These are phyloP conservation scores for Spencermartinsiella ligniputridi DNA, from an alignment of 1,139 yeast species.

Conservation along the genomic window DNA sequence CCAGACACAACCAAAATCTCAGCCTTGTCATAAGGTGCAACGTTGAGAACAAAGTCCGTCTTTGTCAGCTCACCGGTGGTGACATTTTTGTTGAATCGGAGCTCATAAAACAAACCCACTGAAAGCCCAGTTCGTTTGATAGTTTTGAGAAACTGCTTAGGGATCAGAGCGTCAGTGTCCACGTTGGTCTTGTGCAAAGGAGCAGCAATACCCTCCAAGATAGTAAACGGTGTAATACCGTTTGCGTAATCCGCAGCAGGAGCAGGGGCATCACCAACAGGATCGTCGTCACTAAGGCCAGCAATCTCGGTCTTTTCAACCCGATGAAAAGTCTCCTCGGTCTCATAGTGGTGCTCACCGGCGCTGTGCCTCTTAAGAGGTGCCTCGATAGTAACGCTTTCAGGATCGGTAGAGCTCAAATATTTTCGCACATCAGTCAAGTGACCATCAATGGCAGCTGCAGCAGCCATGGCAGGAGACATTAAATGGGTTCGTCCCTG, in stretches of 20 bases:
- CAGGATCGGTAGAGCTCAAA: slow-evolving; percentile 58
- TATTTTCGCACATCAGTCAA: slow-evolving; percentile 86
- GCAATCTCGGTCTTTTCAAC: slow-evolving; percentile 27
- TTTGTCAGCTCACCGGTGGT: slow-evolving; percentile 66
- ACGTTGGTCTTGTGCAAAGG: slow-evolving; percentile 92
- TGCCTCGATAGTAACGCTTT: slow-evolving; percentile 35
- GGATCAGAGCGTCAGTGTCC: slow-evolving; percentile 97
- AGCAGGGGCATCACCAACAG: slow-evolving; percentile 34
- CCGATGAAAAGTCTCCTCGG: slow-evolving; percentile 22
- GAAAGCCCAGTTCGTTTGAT: slow-evolving; percentile 94
- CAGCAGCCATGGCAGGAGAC: slow-evolving; percentile 99
- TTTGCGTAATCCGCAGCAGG: slow-evolving; percentile 36
- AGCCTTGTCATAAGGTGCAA: slow-evolving; percentile 73
- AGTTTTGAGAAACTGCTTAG: slow-evolving; percentile 95
- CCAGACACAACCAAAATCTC: slow-evolving; percentile 88
- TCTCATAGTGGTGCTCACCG: slow-evolving; percentile 16
- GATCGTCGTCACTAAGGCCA: slow-evolving; percentile 18
- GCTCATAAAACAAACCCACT: slow-evolving; percentile 84
- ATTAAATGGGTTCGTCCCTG: slow-evolving; percentile 92
- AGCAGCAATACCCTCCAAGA: slow-evolving; percentile 82
- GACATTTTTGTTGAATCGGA: slow-evolving; percentile 66
- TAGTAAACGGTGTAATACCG: slow-evolving; percentile 73
- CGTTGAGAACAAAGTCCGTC: slow-evolving; percentile 86
- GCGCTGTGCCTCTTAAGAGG: slow-evolving; percentile 21
- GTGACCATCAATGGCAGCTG: slow-evolving; percentile 91